phyloP scores from a whole-genome alignment of 140 eudicot species.

The Cichorium intybus region DNA sequence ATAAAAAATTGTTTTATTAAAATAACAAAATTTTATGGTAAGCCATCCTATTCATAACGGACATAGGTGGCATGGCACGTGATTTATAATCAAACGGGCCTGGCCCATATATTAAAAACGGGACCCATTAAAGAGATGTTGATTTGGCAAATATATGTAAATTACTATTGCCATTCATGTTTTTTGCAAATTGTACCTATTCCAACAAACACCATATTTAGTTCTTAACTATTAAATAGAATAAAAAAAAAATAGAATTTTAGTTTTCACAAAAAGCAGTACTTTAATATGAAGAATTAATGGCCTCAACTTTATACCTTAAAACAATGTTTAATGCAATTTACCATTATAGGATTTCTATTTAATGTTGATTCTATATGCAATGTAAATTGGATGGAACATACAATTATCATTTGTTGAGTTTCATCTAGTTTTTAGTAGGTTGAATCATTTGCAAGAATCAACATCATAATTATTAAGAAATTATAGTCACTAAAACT shows the following conservation, averaged over 20 bases:
- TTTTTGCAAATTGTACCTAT: neutral
- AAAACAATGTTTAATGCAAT: too few species aligned
- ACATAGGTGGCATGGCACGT: conserved; percentile 1
- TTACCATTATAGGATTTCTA: too few species aligned
- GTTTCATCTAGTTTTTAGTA: too few species aligned
- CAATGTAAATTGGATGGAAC: too few species aligned
- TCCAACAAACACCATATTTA: neutral
- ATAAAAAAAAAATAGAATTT: neutral
- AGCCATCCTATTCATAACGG: conserved; percentile 6
- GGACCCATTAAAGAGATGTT: neutral
- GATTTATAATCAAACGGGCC: neutral
- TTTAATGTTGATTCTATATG: too few species aligned
- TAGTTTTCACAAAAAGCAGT: neutral
- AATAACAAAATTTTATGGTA: neutral
- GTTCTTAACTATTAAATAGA: neutral
- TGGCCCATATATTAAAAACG: neutral
- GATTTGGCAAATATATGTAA: neutral
- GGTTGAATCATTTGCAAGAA: too few species aligned
- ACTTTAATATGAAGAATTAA: neutral
- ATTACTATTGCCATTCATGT: neutral
- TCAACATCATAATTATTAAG: too few species aligned
- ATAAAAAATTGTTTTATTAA: neutral
- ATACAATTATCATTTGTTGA: too few species aligned
- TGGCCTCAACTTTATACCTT: too few species aligned
- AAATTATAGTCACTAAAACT: too few species aligned